Base-by-base conservation (phyloP, 371 early-diverging fungal species). In the Dichotomocladium elegans region DNA sequence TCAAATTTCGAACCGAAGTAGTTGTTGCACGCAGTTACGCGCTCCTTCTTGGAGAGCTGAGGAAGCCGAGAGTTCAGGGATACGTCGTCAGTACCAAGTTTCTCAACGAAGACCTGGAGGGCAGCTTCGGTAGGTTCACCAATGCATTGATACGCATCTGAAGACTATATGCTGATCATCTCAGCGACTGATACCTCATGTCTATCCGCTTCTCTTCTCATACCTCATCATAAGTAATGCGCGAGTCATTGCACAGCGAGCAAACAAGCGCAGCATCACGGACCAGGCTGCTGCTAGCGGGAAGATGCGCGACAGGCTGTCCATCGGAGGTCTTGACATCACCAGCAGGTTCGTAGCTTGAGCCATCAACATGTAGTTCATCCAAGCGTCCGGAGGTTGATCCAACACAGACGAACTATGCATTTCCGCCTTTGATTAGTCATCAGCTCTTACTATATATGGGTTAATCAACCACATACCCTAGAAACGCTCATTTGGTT, bases 101-200 rank as follows among this genome's bases (percentile, higher is more conserved):
- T 96, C 69, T 98, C 98, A 21, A 90, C 95, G 27, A 97, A 80
- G 19, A 92, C 90, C 57, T 88, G 87, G 47, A 98, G 81, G 14
- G 98, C 97, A n/a, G 96, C 98, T 73, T 98, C 98, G 24, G 98
- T 98, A n/a, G 98, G 98, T 80, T 98, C 98, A 53, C 98, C 98
- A 53, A 95, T 82, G 60, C 85, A 86, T 31, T 60, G 57, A 68
- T 87, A 90, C 2, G 43, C 27, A 42, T 82, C 78, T 33, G 66
- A 57, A 10, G 77, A 60, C 75, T 77, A 51, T 27, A 35, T 3
- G 37, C n/a, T 19, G 9, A 11, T 1, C 3, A 33, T 30, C 15
- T 31, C 28, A 9, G 17, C 25, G 11, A 26, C 28, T 15, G 7
- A 46, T 14, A 29, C 24, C 25, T 31, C 14, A 34, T 12, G n/a